Conservation (phyloP, 805 yeast species). For the Yarrowia sp. region DNA sequence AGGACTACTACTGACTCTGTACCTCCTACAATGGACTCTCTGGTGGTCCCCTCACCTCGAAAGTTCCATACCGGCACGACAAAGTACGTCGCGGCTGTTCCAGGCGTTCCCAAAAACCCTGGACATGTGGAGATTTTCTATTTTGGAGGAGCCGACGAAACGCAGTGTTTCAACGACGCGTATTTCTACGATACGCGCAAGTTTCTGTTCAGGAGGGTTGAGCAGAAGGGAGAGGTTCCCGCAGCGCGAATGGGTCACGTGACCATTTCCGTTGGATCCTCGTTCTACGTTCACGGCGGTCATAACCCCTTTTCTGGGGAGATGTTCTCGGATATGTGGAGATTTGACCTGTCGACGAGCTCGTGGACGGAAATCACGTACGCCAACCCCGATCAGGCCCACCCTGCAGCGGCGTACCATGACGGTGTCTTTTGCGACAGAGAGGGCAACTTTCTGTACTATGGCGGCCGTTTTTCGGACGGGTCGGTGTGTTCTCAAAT, state of each 20-base stretch:
- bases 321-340: conserved; percentile 6
- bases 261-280: not conserved
- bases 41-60: not conserved
- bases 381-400: not conserved
- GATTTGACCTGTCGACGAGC: not conserved
- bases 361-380: not conserved
- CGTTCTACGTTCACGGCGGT: conserved; percentile 11
- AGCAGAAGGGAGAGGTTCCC: not conserved
- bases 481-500: not conserved
- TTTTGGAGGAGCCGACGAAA: conserved; percentile 18
- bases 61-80: conserved; percentile 8
- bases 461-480: not conserved
- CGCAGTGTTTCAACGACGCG: conserved; percentile 8
- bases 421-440: conserved; percentile 5
- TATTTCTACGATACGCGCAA: conserved; percentile 2
- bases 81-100: not conserved
- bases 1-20: not conserved
- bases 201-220: not conserved
- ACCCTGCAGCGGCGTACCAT: not conserved
- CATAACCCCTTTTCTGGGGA: conserved; percentile 4
- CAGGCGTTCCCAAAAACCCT: not conserved
- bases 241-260: conserved; percentile 7
- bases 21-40: not conserved
- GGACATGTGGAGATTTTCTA: not conserved
- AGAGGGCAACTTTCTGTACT: conserved; percentile 8